Base-by-base conservation (phyloP, 2,329 filamentous ascomycete genomes). In the Pseudogymnoascus sp. region DNA sequence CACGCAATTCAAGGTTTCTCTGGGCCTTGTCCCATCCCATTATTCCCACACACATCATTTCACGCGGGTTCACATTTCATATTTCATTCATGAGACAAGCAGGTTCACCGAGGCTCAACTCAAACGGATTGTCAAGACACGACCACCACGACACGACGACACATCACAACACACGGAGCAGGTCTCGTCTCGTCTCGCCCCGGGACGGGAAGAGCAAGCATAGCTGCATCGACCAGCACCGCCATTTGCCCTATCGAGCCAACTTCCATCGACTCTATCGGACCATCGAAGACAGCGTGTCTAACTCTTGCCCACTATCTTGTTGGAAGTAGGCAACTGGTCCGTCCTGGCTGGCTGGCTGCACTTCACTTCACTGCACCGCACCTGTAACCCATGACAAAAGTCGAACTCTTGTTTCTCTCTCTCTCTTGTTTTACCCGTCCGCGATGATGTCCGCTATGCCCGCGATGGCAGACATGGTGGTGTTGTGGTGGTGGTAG, bases 181-280 rank as follows among this genome's bases (percentile, higher is more conserved):
- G 10, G 41, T 48, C 41, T 48, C 23, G 23, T 23, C n/a, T n/a
- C n/a, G n/a, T n/a, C n/a, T n/a, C n/a, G n/a, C n/a, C n/a, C n/a
- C n/a, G n/a, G n/a, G n/a, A n/a, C n/a, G n/a, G n/a, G n/a, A n/a
- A n/a, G n/a, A 52, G 26, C 12, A 18, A 30, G 15, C 26, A 19
- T 5, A 15, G 45, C 23, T 52, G 45, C 45, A 52, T 52, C 45
- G 45, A 52, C 45, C 45, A 30, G 26, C 26, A 52, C 26, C 9
- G 5, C 26, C 5, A 9, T 52, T 52, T 52, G 23, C 45, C 45
- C 3, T 52, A 52, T 52, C 45, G 45, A 52, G 45, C 8, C 45
- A 52, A 52, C n/a, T 52, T 52, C n/a, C 13, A 52, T 52, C 45
- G 45, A 52, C 45, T 52, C 26, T 30, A 52, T 52, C 45, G 45